Base-by-base conservation (phyloP, 1,284 basidiomycete species). In the Malassezia equina region DNA sequence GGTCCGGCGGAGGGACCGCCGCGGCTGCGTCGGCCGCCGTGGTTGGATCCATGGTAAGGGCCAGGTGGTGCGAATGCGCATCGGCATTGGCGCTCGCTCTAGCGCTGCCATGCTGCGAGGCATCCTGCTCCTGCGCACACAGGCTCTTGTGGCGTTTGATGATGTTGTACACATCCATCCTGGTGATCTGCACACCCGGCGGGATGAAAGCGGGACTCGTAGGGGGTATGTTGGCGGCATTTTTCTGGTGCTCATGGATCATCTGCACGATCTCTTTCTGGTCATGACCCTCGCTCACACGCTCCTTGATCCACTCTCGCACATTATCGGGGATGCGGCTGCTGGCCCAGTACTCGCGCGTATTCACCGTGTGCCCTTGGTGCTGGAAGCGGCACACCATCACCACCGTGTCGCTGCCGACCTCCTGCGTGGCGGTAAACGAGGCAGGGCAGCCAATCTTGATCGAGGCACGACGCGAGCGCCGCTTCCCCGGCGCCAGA, bases 341-440 rank as follows among this genome's bases (percentile, higher is more conserved):
- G 28, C 23, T 57, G 15, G 55, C 55, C 55, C 55, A 57, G 33
- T 57, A 57, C 29, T 57, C 55, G 28, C 55, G 55, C 40, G 55
- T 57, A 29, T 57, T 57, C 21, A 57, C 55, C n/a, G 55, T 52
- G 34, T 57, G 55, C 1, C 55, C 55, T 27, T 57, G 55, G 40
- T 57, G 55, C 49, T 57, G 55, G 40, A 57, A 57, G 27, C 55
- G 55, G 25, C 55, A 57, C 32, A 57, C 55, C 55, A 57, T 47
- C 23, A 51, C 47, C 19, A 57, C 55, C 29, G 42, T 52, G 41
- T 57, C 55, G 50, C 41, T 52, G 19, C 55, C 55, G 24, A 52
- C 40, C 32, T 57, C 55, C 41, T 57, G 55, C 11, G 55, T 57
- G 31, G 55, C 55, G 5, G 55, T 57, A 31, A 57, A 57, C 24